Percentiles rank a stretch among this genome's conserved stretches.
These are phyloP conservation scores for Crepidotus variabilis DNA, from an alignment of 768 basidiomycete genomes.

Conservation along the genomic window DNA sequence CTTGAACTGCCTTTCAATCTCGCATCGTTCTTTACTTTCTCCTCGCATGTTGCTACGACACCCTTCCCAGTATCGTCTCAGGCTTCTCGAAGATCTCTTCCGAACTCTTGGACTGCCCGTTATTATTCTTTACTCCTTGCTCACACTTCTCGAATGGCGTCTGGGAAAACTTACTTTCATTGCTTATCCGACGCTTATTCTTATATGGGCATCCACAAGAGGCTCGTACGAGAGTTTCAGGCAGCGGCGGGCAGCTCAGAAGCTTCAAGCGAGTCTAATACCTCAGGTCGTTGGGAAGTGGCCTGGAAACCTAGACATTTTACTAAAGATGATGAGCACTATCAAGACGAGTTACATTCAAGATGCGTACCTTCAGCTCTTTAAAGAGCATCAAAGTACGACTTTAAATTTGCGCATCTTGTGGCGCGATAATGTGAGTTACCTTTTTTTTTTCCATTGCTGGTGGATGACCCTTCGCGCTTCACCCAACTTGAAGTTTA, in stretches of 20 bases:
- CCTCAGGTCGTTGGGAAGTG: constrained; percentile 63
- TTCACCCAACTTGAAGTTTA: too few relatives aligned
- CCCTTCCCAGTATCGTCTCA: constrained; percentile 43
- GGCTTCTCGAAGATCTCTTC: constrained; percentile 45
- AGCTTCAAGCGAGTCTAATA: constrained; percentile 47
- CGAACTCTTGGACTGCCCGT: constrained; percentile 39
- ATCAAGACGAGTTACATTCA: constrained; percentile 59
- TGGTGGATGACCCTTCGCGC: too few relatives aligned
- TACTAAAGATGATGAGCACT: constrained; percentile 50
- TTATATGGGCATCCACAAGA: constrained; percentile 35
- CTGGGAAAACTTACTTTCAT: constrained; percentile 35
- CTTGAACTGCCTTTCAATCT: not conserved
- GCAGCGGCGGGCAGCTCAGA: constrained; percentile 41
- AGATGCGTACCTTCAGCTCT: constrained; percentile 61
- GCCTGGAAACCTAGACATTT: constrained; percentile 76
- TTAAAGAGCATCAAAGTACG: constrained; percentile 66
- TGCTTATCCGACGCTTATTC: constrained; percentile 35
- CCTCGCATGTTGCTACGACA: constrained; percentile 11
- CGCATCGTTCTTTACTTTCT: not conserved
- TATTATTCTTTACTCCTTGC: constrained; percentile 26
- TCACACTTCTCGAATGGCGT: constrained; percentile 22
- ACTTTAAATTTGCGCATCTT: constrained; percentile 67
- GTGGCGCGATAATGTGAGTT: constrained; percentile 64
- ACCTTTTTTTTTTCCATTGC: constrained; percentile 2
- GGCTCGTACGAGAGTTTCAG: constrained; percentile 28